Evolutionary conservation across 129 eudicot genomes (phyloP).

Genomic region (Flaveria linearis): DNA sequence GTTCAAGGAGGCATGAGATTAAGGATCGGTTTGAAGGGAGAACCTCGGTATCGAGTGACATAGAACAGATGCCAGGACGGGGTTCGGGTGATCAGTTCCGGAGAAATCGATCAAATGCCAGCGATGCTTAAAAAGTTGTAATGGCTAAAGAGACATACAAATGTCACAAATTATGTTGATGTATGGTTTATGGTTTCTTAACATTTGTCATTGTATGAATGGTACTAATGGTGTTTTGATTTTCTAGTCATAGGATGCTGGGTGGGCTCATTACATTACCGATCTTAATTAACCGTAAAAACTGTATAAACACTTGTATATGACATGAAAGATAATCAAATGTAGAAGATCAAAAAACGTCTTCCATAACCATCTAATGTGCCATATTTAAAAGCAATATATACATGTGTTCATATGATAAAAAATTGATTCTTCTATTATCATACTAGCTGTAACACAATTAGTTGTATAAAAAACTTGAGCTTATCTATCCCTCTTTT

Average conservation of each 20-base stretch:
- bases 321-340: no score
- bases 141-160: slow-evolving; percentile 1
- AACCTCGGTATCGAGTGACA: slow-evolving; percentile 44
- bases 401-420: no score
- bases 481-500: no score
- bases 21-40: slow-evolving; percentile 44
- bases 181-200: slow-evolving; percentile 19
- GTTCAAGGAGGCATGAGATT: slow-evolving; percentile 33
- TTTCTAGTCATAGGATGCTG: no score
- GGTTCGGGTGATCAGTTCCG: slow-evolving; percentile 34
- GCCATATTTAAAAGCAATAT: no score
- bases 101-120: slow-evolving; percentile 45
- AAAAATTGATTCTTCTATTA: neutral
- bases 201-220: neutral
- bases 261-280: no score
- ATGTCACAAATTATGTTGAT: slow-evolving; percentile 17
- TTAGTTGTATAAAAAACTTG: no score
- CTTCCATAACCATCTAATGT: no score
- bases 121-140: slow-evolving; percentile 39
- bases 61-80: slow-evolving; percentile 30
- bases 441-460: neutral
- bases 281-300: no score
- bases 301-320: no score
- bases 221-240: neutral
- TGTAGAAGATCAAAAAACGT: no score